Base-by-base conservation (phyloP, 331 rosid genomes). In the Pyracantha coccinea region DNA sequence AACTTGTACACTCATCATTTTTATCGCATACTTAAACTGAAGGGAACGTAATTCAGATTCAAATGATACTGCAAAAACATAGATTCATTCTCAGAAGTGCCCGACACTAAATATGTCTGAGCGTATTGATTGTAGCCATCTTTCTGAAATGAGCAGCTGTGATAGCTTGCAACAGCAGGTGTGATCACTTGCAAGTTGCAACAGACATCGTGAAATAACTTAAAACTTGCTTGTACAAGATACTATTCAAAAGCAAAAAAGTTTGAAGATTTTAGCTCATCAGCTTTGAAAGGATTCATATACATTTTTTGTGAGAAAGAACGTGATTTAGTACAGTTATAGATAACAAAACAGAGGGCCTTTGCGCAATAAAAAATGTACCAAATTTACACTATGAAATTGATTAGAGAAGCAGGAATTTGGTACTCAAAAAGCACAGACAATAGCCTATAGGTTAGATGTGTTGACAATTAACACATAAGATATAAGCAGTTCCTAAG, bases 11-110 rank as follows among this genome's bases (percentile, higher is more conserved):
- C 66, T 44, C 68, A 55, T 44, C 50, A 41, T 53, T 21, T 68
- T 66, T 60, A 73, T 79, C 68, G 76, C 52, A 29, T 72, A 70
- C 72, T 58, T 31, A 66, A 77, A 73, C 27, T 15, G 25, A 47
- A 25, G 17, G 33, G 13, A 41, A 67, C 8, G 4, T 29, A 19
- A 5, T 17, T 63, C 61, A 63, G 73, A 57, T 38, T 24, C 45
- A 62, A 25, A 63, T 10, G 54, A 14, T 21, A 24, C 50, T 3
- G 10, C 11, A 69, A 69, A 21, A 69, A 25, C 13, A 17, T 13
- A 28, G 28, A 25, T 69, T 33, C 1, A 4, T 61, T 61, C 19
- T 24, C n/a, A 17, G 68, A 71, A 32, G 16, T 72, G 24, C 24
- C 47, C 6, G 27, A 72, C n/a, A 58, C 57, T 60, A 58, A 28